Evolutionary conservation across 2,329 filamentous ascomycete genomes (phyloP), one percentile per base, ranked within the genome.

Genomic region (Fusarium annulatum): DNA sequence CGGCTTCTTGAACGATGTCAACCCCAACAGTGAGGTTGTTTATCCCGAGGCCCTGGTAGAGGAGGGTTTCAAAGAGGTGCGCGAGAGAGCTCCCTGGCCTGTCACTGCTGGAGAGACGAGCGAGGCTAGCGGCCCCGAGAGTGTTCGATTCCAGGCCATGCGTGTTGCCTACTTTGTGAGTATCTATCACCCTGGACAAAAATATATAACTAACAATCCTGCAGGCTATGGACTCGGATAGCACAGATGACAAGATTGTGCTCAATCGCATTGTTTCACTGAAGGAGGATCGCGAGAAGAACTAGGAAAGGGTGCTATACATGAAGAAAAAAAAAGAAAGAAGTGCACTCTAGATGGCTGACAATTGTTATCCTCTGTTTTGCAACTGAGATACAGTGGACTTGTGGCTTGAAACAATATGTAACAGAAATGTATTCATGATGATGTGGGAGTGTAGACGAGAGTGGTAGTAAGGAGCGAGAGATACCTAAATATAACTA

Each of bases 241-340:
- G 91, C 67, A 93, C 90, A 1, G 89, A 90, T 38, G 93, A 94
- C n/a, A 94, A 92, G 81, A 86, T 97, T 73, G 89, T 98, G 53
- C 84, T 98, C 36, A 98, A 98, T 84, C 89, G 94, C 58, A 98
- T 98, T 78, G 95, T 98, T 28, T 94, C 93, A 53, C 83, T 98
- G 79, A 97, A 97, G 85, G 95, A 97, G 83, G 94, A 97, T 79
- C 85, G 89, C n/a, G 90, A 90, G 63, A 95, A 95, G 87, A 80
- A 77, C 45, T 79, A 72, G 64, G 19, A 38, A 53, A 49, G 28
- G 43, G 45, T 39, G 49, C 15, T 28, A 36, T 59, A 56, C 21
- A 23, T 15, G 16, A 56, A 52, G 16, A 21, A 34, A 5, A n/a
- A 69, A 48, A n/a, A 51, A 63, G 23, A 43, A 38, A 33, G 9